phyloP scores from a whole-genome alignment of 148 eudicot species.

The Agrostemma githago region DNA sequence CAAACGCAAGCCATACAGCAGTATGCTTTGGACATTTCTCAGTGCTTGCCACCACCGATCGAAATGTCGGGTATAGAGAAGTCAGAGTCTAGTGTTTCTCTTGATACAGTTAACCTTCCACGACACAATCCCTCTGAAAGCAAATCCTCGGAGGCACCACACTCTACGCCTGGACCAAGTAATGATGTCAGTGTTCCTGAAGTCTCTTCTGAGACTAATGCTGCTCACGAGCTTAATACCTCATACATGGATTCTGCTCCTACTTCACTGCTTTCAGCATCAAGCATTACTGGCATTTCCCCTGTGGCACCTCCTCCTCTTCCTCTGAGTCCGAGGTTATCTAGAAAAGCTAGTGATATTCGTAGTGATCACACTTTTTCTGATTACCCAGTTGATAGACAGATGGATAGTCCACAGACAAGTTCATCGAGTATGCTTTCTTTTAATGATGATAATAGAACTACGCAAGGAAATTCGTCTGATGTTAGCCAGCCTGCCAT shows the following conservation, averaged over 20 bases:
- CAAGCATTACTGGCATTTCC: conserved; percentile 42
- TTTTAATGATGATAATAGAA: conserved; percentile 47
- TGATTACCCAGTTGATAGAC: conserved; percentile 71
- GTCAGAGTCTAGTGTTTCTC: conserved; percentile 56
- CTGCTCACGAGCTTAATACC: conserved; percentile 35
- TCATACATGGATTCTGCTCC: conserved; percentile 42
- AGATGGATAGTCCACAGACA: conserved; percentile 47
- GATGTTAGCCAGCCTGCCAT: conserved; percentile 43
- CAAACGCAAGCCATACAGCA: conserved; percentile 99
- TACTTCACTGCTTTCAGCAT: conserved; percentile 34
- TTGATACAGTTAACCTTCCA: conserved; percentile 46
- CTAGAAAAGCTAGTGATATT: conserved; percentile 47
- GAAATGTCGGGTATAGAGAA: conserved; percentile 54
- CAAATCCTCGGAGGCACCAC: conserved; percentile 45
- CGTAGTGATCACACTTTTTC: conserved; percentile 44
- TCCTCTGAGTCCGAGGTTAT: conserved; percentile 69
- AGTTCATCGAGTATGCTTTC: conserved; percentile 42
- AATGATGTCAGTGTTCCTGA: conserved; percentile 34
- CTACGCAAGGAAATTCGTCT: conserved; percentile 45
- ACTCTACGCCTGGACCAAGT: conserved; percentile 43
- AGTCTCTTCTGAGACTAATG: conserved; percentile 40
- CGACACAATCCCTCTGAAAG: conserved; percentile 45
- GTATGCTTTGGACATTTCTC: conserved; percentile 92
- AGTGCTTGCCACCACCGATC: conserved; percentile 80
- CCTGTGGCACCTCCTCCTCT: conserved; percentile 54